These are phyloP conservation scores for Spathaspora hagerdaliae DNA, from an alignment of 805 yeast genomes.

Conservation along the genomic window DNA sequence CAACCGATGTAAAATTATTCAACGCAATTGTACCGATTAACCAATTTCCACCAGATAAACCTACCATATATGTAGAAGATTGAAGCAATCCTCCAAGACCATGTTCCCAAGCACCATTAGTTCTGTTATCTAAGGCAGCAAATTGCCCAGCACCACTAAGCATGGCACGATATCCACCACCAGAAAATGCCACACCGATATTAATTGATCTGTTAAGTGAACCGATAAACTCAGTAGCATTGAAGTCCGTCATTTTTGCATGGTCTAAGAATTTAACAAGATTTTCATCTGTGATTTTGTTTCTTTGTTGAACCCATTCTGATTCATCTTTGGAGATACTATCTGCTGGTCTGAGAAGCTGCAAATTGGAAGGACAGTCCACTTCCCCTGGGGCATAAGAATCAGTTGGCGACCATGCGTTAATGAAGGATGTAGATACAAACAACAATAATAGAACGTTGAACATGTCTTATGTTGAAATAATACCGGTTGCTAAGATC, in stretches of 20 bases:
- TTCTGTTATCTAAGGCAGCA: slow-evolving; percentile 36
- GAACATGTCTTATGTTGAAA: too few relatives aligned
- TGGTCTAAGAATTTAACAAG: slow-evolving; percentile 44
- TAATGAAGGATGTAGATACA: background rate
- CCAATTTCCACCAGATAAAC: slow-evolving; percentile 43
- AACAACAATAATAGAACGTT: too few relatives aligned
- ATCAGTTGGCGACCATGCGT: slow-evolving; percentile 50
- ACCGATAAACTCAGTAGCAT: slow-evolving; percentile 36
- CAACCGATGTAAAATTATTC: slow-evolving; percentile 34
- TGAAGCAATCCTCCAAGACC: slow-evolving; percentile 41
- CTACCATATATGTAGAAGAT: slow-evolving; percentile 34
- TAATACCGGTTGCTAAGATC: too few relatives aligned
- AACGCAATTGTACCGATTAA: slow-evolving; percentile 31
- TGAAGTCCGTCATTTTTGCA: slow-evolving; percentile 45
- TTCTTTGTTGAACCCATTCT: slow-evolving; percentile 50
- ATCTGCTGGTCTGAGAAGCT: slow-evolving; percentile 45
- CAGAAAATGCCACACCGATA: slow-evolving; percentile 34
- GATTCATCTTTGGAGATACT: slow-evolving; percentile 44
- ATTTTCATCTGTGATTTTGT: slow-evolving; percentile 41
- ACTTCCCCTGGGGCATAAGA: slow-evolving; percentile 61
- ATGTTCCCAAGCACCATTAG: slow-evolving; percentile 18
- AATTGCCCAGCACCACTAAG: slow-evolving; percentile 40
- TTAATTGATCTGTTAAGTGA: slow-evolving; percentile 24
- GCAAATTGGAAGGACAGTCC: slow-evolving; percentile 42
- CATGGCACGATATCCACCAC: slow-evolving; percentile 41